A percentile compares a stretch with the other conserved stretches of the same genome.
These are phyloP conservation scores for Nothophaeocryptopus gaeumannii DNA, from an alignment of 2,329 filamentous ascomycete species.

Conservation along the genomic window DNA sequence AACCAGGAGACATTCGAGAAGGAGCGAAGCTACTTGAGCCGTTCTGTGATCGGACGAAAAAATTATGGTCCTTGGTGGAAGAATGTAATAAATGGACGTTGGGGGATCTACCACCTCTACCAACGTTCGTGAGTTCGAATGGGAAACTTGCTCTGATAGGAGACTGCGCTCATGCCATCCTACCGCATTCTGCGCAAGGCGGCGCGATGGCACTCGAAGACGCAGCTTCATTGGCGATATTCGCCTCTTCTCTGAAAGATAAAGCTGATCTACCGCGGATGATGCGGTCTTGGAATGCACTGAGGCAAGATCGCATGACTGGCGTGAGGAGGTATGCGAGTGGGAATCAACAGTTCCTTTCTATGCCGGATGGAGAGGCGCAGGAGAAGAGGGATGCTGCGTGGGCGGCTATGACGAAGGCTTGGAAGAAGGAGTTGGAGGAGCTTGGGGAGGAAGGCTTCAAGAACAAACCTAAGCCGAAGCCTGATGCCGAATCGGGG, in stretches of 20 bases:
- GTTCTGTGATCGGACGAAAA: constrained; percentile 6
- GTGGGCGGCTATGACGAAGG: constrained; percentile 9
- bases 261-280: not conserved
- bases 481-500: constrained; percentile 1
- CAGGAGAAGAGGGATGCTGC: constrained; percentile 2
- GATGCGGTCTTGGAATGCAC: constrained; percentile 1
- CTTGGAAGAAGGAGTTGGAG: constrained; percentile 12
- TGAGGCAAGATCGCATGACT: constrained; percentile 1
- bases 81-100: constrained; percentile 10
- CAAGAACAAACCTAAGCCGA: not conserved
- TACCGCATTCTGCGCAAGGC: constrained; percentile 5
- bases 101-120: constrained; percentile 1
- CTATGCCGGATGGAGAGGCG: constrained; percentile 3
- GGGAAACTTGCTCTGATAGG: constrained; percentile 1
- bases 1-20: constrained; percentile 7
- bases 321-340: not conserved
- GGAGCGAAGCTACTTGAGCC: constrained; percentile 5
- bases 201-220: constrained; percentile 2
- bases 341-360: constrained; percentile 6
- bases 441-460: constrained; percentile 8
- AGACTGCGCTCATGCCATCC: constrained; percentile 5
- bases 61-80: constrained; percentile 8
- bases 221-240: constrained; percentile 1
- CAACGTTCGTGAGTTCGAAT: not conserved
- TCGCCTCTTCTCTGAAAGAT: not conserved